Percentiles rank a stretch among this genome's conserved stretches.
These are phyloP conservation scores for Penicillium crystallinum DNA, from an alignment of 495 filamentous ascomycete genomes.

Conservation along the genomic window DNA sequence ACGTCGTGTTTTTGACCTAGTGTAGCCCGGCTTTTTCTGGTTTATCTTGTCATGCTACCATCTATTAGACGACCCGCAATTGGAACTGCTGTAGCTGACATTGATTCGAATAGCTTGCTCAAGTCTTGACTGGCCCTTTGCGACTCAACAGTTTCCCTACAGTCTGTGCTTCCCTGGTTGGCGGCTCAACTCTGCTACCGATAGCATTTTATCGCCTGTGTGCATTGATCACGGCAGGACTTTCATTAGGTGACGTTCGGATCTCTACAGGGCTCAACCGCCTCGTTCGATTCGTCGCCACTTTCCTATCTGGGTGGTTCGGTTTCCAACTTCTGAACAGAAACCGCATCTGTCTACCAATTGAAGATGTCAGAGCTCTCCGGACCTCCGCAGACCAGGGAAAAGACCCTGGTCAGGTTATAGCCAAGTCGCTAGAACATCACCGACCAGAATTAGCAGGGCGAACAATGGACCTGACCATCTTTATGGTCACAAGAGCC, in stretches of 20 bases:
- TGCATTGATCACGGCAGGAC: constrained; percentile 17
- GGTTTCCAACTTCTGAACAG: constrained; percentile 45
- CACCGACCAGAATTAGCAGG: constrained; percentile 51
- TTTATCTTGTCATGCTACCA: constrained; percentile 1
- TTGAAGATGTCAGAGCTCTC: constrained; percentile 1
- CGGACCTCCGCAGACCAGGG: constrained; percentile 1
- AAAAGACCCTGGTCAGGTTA: constrained; percentile 36
- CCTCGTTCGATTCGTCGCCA: constrained; percentile 35
- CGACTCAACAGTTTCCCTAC: constrained; percentile 62
- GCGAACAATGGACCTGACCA: constrained; percentile 78
- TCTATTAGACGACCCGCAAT: neutral
- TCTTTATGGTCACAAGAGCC: constrained; percentile 73
- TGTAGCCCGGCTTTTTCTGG: neutral
- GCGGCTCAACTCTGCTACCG: constrained; percentile 69
- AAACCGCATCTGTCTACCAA: constrained; percentile 23
- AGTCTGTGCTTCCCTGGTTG: constrained; percentile 73
- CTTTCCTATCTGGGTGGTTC: constrained; percentile 45
- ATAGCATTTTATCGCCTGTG: constrained; percentile 30
- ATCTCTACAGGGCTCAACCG: constrained; percentile 16
- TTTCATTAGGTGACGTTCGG: constrained; percentile 12
- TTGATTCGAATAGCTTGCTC: constrained; percentile 25
- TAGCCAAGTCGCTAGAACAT: constrained; percentile 17
- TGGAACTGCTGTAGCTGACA: constrained; percentile 6
- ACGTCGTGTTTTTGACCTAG: constrained; percentile 10
- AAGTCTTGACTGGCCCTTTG: constrained; percentile 33